Percentiles rank a stretch among this genome's conserved stretches.
Conservation (phyloP, 2,329 filamentous ascomycete species). For the Cercospora canescens region DNA sequence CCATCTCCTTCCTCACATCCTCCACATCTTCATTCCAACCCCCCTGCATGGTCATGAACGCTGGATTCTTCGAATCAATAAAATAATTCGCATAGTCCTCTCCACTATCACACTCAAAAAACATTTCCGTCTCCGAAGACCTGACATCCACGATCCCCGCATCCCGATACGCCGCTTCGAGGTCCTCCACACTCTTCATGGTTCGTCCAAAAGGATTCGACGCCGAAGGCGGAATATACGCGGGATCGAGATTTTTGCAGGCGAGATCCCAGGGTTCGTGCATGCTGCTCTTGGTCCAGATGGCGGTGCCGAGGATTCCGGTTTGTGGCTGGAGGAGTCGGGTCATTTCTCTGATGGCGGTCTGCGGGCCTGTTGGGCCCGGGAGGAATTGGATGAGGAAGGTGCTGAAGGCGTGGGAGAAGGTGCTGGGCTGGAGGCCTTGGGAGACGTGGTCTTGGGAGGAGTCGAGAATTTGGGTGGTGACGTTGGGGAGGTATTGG, state of each 20-base stretch:
- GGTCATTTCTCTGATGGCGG: neutral
- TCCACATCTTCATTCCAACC: constrained; percentile 12
- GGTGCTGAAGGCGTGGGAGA: constrained; percentile 10
- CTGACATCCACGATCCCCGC: constrained; percentile 10
- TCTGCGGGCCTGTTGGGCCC: neutral
- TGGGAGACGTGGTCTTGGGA: constrained; percentile 6
- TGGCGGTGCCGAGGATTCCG: neutral
- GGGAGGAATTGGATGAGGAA: constrained; percentile 17
- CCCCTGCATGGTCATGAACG: constrained; percentile 5
- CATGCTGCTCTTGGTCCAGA: neutral
- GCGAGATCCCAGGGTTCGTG: constrained; percentile 7
- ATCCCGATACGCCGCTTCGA: constrained; percentile 6
- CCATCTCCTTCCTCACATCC: constrained; percentile 11
- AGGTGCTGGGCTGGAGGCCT: neutral
- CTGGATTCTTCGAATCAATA: constrained; percentile 9
- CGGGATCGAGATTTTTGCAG: constrained; percentile 11
- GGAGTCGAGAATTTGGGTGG: constrained; percentile 8
- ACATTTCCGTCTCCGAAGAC: constrained; percentile 4
- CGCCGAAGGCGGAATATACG: neutral
- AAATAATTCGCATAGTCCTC: constrained; percentile 17
- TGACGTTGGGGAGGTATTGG: constrained; percentile 5
- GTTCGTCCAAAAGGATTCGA: neutral
- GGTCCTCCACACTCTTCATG: constrained; percentile 1
- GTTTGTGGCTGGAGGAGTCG: neutral
- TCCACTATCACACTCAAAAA: constrained; percentile 7